Percentiles rank a stretch among this genome's conserved stretches.
Evolutionary conservation across 1,284 basidiomycete genomes (phyloP).

Genomic region (Marasmius fiardii): DNA sequence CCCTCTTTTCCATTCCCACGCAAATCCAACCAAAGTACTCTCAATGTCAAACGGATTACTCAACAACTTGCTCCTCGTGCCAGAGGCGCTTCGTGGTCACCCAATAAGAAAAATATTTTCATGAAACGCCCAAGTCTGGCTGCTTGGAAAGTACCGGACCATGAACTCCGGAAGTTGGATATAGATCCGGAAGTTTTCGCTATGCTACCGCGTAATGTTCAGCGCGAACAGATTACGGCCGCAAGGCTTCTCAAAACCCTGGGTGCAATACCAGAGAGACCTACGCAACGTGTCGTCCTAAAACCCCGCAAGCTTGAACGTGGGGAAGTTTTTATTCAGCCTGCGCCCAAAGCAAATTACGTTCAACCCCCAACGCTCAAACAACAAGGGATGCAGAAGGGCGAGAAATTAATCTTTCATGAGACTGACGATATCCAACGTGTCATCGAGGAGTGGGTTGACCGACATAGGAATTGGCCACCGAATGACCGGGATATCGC

Average conservation of each 20-base stretch:
- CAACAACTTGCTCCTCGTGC: constrained; percentile 58
- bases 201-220: constrained; percentile 60
- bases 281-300: constrained; percentile 44
- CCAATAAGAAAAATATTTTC: constrained; percentile 33
- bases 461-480: constrained; percentile 48
- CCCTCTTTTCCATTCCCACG: constrained; percentile 5
- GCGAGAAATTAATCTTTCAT: constrained; percentile 52
- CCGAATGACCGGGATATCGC: constrained; percentile 71
- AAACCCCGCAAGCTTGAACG: constrained; percentile 42
- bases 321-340: constrained; percentile 41
- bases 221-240: constrained; percentile 68
- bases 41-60: constrained; percentile 54
- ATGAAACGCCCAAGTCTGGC: constrained; percentile 21
- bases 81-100: constrained; percentile 35
- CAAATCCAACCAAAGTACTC: constrained; percentile 25
- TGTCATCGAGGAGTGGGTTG: constrained; percentile 73
- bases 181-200: constrained; percentile 73
- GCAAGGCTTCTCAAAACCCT: constrained; percentile 47
- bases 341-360: constrained; percentile 48
- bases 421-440: constrained; percentile 67
- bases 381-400: constrained; percentile 47
- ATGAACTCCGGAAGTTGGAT: constrained; percentile 57
- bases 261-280: constrained; percentile 35
- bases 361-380: constrained; percentile 48
- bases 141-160: constrained; percentile 30